These are phyloP conservation scores for Fraxinus angustifolia DNA, from an alignment of 305 asterid genomes.

Conservation along the genomic window DNA sequence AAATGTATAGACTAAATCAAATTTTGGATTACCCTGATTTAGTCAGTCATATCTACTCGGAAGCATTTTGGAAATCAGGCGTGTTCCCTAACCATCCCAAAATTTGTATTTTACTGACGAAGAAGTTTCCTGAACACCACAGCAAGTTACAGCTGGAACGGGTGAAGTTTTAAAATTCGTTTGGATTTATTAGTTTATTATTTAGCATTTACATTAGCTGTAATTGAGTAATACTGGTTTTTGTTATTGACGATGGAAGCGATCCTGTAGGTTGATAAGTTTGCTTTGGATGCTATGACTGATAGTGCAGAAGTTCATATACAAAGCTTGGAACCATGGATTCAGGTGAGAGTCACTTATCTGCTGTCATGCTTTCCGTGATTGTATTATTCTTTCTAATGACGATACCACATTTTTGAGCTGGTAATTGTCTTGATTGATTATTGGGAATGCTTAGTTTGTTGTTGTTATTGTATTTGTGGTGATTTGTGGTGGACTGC, in stretches of 20 bases:
- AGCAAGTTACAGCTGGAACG: slow-evolving; percentile 96
- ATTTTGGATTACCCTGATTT: slow-evolving; percentile 93
- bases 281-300: slow-evolving; percentile 80
- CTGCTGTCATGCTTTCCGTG: background rate
- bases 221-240: slow-evolving; percentile 15
- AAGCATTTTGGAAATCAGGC: slow-evolving; percentile 92
- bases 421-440: background rate
- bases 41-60: slow-evolving; percentile 68
- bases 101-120: slow-evolving; percentile 79
- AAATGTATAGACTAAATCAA: slow-evolving; percentile 88
- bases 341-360: slow-evolving; percentile 36
- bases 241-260: slow-evolving; percentile 25
- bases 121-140: slow-evolving; percentile 96
- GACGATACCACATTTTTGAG: background rate
- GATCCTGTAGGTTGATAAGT: slow-evolving; percentile 73
- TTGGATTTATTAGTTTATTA: slow-evolving; percentile 2
- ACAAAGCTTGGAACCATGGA: slow-evolving; percentile 97
- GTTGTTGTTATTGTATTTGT: background rate
- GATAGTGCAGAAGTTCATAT: slow-evolving; percentile 84
- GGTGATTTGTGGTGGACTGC: background rate
- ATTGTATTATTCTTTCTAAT: background rate
- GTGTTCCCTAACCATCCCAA: slow-evolving; percentile 87
- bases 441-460: background rate
- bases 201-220: slow-evolving; percentile 18
- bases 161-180: slow-evolving; percentile 42